phyloP scores from a whole-genome alignment of 192 early-diverging fungal species.

The Backusella sp. region DNA sequence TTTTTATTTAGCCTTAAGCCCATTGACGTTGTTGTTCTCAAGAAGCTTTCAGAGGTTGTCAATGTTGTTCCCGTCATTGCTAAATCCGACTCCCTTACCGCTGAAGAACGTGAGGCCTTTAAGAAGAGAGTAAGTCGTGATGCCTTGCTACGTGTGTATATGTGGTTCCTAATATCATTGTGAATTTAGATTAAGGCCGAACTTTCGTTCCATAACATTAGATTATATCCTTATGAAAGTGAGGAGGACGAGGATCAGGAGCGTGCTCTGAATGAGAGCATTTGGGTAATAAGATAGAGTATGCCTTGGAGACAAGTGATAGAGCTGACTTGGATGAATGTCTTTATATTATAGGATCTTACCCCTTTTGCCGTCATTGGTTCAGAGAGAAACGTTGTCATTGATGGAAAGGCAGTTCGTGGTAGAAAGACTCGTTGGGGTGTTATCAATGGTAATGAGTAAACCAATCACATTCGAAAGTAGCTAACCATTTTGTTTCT shows the following conservation, averaged over 20 bases:
- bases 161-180: not conserved
- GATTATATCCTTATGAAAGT: constrained; percentile 82
- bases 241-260: constrained; percentile 86
- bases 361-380: constrained; percentile 96
- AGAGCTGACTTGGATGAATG: not conserved
- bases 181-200: constrained; percentile 74
- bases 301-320: not conserved
- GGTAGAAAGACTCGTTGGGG: constrained; percentile 91
- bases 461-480: not conserved
- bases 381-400: constrained; percentile 83
- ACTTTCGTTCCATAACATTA: constrained; percentile 91
- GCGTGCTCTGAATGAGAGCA: constrained; percentile 66
- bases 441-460: constrained; percentile 68
- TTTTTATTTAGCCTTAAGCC: constrained; percentile 67
- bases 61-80: constrained; percentile 91
- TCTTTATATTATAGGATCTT: constrained; percentile 52
- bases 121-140: constrained; percentile 60
- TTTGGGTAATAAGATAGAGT: constrained; percentile 47
- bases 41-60: constrained; percentile 78
- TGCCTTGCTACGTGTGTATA: not conserved
- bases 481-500: constrained; percentile 55
- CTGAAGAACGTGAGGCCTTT: constrained; percentile 80
- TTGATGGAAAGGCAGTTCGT: constrained; percentile 87
- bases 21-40: constrained; percentile 82
- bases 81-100: constrained; percentile 84